Base-by-base conservation (phyloP, 2,329 filamentous ascomycete species). In the Epicoccum nigrum region DNA sequence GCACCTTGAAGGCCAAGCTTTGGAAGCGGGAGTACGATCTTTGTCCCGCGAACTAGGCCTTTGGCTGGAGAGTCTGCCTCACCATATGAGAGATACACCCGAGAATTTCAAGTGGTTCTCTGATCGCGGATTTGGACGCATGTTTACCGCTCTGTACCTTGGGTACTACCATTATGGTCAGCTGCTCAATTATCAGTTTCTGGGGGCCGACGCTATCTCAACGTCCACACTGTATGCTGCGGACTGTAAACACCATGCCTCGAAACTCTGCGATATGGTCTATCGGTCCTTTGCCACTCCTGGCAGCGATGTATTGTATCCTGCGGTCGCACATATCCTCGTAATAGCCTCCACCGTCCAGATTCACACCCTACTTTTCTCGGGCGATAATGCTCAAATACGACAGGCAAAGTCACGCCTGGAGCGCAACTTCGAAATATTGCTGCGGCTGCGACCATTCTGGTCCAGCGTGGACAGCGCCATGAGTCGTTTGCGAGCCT, bases 121-220 rank as follows among this genome's bases (percentile, higher is more conserved):
- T 19, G 59, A 57, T 16, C 56, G 51, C 23, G 60, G 62, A 4
- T 54, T 63, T 15, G 62, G 62, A 2, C 56, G 62, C 7, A 62
- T 64, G 58, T 64, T 64, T 19, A 53, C 54, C 9, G 62, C 62
- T 15, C 45, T 64, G 4, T 64, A 64, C 47, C 55, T 64, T 11
- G 62, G 62, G 3, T 64, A 63, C 30, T 64, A 64, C 21, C 62
- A 64, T 31, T 64, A 58, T 39, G 62, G 60, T 12, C 58, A 63
- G 31, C 56, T 64, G 20, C 45, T 64, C 23, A 57, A 63, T 44
- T 64, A 64, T 47, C 62, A 64, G 21, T 64, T 63, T 28, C 48
- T 63, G 20, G 62, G 60, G 4, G 42, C 49, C n/a, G 62, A 63
- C 19, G 45, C 55, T 6, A 35, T 54, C 27, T 39, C 55, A 13